Conservation (phyloP, 2,329 filamentous ascomycete species). For the Cladosporium sp. region DNA sequence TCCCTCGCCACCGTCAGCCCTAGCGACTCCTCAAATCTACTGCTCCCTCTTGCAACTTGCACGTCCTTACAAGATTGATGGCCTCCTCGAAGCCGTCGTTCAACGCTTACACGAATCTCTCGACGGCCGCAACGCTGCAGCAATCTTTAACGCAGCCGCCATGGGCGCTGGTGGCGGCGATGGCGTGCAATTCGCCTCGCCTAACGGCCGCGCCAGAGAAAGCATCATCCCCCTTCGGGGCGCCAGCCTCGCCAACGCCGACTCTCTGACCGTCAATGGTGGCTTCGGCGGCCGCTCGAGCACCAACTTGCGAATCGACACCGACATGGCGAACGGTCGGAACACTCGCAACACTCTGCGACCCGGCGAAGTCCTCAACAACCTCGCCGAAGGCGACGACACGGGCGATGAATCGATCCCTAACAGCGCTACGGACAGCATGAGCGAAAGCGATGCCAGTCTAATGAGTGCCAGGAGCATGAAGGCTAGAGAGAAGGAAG, state of each 20-base stretch:
- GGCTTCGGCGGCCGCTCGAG: constrained; percentile 30
- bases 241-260: constrained; percentile 44
- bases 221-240: constrained; percentile 36
- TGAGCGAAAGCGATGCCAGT: constrained; percentile 30
- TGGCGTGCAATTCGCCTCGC: constrained; percentile 63
- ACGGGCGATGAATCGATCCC: constrained; percentile 32
- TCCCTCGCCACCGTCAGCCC: constrained; percentile 66
- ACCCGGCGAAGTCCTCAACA: constrained; percentile 26
- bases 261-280: constrained; percentile 28
- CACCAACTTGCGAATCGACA: constrained; percentile 47
- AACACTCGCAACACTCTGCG: constrained; percentile 33
- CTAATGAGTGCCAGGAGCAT: constrained; percentile 31
- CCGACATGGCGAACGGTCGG: constrained; percentile 42
- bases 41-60: constrained; percentile 93
- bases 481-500: constrained; percentile 51
- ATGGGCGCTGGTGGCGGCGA: constrained; percentile 95
- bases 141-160: constrained; percentile 95
- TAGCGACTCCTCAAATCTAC: constrained; percentile 91
- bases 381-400: constrained; percentile 20
- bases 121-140: constrained; percentile 89
- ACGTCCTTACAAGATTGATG: constrained; percentile 88
- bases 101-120: constrained; percentile 84
- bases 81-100: constrained; percentile 85
- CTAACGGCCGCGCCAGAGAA: constrained; percentile 17
- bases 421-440: constrained; percentile 32